Percentiles rank a stretch among this genome's conserved stretches.
phyloP scores from a whole-genome alignment of 129 eudicot species.

The Centaurea solstitialis region DNA sequence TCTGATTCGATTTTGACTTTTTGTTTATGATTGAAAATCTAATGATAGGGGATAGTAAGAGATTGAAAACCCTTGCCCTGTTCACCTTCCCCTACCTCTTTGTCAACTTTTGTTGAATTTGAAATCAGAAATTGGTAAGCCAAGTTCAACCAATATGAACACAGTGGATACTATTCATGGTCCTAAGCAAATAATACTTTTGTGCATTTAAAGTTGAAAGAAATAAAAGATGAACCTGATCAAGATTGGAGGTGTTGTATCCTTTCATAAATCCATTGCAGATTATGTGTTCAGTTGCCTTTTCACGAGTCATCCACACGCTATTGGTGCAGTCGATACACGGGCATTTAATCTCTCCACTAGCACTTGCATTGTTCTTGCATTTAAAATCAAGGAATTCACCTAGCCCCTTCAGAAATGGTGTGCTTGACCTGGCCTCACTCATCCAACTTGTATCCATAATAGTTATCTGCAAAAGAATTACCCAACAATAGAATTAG shows the following conservation, averaged over 20 bases:
- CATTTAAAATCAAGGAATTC: conserved; percentile 23
- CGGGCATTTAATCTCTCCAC: conserved; percentile 20
- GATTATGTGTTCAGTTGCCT: conserved; percentile 14
- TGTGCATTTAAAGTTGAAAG: background rate
- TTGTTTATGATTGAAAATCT: background rate
- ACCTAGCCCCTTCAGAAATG: conserved; percentile 22
- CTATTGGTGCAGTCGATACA: conserved; percentile 15
- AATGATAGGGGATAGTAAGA: too few relatives aligned
- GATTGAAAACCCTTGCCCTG: background rate
- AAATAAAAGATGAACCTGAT: background rate
- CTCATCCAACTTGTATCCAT: conserved; percentile 25
- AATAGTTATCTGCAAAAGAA: background rate
- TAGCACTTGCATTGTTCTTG: conserved; percentile 14
- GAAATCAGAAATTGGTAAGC: too few relatives aligned
- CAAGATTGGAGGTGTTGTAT: background rate
- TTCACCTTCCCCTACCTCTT: background rate
- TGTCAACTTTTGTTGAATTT: background rate
- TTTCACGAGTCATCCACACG: conserved; percentile 23
- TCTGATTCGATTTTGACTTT: too few relatives aligned
- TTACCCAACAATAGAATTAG: background rate
- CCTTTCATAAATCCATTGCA: conserved; percentile 13
- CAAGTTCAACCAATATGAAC: too few relatives aligned
- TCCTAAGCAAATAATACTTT: too few relatives aligned
- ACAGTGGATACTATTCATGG: too few relatives aligned
- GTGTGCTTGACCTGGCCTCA: conserved; percentile 23